These are phyloP conservation scores for Tylopilus subfusipes DNA, from an alignment of 768 basidiomycete species.

Conservation along the genomic window DNA sequence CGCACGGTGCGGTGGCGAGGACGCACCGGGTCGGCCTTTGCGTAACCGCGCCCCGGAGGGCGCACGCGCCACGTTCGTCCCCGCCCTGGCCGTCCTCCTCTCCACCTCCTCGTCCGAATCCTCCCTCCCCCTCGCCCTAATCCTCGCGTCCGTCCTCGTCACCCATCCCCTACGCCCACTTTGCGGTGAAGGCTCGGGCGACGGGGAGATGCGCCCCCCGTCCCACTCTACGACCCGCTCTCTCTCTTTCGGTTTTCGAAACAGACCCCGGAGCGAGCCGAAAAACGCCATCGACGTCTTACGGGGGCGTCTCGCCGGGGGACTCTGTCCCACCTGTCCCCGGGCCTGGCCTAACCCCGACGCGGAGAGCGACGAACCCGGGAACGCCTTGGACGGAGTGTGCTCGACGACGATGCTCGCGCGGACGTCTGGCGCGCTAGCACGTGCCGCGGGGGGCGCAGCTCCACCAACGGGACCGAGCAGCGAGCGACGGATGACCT, in stretches of 20 bases:
- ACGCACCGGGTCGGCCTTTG: constrained; percentile 14
- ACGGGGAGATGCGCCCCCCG: constrained; percentile 2
- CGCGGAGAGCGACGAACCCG: not conserved
- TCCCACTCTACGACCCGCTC: constrained; percentile 10
- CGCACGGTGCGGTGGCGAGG: not conserved
- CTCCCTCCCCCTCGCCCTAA: constrained; percentile 1
- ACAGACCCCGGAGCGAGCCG: constrained; percentile 27
- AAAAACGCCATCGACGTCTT: constrained; percentile 22
- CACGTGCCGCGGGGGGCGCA: not conserved
- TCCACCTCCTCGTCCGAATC: constrained; percentile 21
- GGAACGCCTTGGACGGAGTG: not conserved
- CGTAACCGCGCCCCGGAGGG: constrained; percentile 6
- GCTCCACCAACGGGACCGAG: too few species aligned
- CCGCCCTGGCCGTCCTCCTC: not conserved
- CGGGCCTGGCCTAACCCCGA: not conserved
- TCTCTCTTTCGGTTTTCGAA: constrained; percentile 21
- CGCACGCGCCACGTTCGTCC: not conserved
- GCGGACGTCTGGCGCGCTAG: constrained; percentile 5
- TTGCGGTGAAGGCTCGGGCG: not conserved
- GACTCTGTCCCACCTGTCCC: not conserved
- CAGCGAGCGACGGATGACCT: constrained; percentile 11
- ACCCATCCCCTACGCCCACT: constrained; percentile 20
- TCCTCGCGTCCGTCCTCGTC: constrained; percentile 27
- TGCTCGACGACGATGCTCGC: not conserved
- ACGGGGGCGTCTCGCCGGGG: constrained; percentile 17